Percentiles rank a stretch among this genome's conserved stretches.
These are phyloP conservation scores for Rhizophagus clarus DNA, from an alignment of 192 early-diverging fungal species.

Conservation along the genomic window DNA sequence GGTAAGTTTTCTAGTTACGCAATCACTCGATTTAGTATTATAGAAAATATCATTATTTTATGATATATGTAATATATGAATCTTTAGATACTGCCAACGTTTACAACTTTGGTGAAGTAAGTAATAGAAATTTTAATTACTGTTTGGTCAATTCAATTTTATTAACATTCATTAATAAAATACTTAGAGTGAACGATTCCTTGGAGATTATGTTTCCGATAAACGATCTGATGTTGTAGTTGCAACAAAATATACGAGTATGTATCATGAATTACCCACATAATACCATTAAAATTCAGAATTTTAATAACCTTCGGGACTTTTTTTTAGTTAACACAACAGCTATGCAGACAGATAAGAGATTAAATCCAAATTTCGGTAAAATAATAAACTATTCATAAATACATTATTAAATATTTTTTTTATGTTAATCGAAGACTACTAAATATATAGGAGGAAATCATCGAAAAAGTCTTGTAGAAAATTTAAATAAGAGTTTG, in stretches of 20 bases:
- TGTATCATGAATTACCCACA: background rate
- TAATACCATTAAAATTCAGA: too few species aligned
- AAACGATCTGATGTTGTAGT: constrained; percentile 52
- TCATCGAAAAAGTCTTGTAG: constrained; percentile 32
- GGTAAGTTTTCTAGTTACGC: constrained; percentile 1
- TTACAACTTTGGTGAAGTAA: background rate
- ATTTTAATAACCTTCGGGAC: background rate
- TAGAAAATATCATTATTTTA: background rate
- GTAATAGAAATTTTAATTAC: background rate
- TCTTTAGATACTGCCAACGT: too few species aligned
- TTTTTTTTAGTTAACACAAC: background rate
- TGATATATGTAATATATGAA: too few species aligned
- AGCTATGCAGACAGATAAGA: background rate
- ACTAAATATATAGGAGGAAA: constrained; percentile 19
- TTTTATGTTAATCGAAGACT: background rate
- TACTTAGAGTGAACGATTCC: constrained; percentile 38
- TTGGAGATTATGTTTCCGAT: constrained; percentile 46
- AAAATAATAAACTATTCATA: background rate
- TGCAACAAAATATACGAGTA: constrained; percentile 45
- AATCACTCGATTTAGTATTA: background rate
- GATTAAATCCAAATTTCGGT: background rate
- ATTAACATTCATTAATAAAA: background rate
- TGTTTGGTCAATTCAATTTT: background rate
- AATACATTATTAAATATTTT: too few species aligned
- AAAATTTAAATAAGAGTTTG: constrained; percentile 45